Base-by-base conservation (phyloP, 129 eudicot species). In the Calendula officinalis region DNA sequence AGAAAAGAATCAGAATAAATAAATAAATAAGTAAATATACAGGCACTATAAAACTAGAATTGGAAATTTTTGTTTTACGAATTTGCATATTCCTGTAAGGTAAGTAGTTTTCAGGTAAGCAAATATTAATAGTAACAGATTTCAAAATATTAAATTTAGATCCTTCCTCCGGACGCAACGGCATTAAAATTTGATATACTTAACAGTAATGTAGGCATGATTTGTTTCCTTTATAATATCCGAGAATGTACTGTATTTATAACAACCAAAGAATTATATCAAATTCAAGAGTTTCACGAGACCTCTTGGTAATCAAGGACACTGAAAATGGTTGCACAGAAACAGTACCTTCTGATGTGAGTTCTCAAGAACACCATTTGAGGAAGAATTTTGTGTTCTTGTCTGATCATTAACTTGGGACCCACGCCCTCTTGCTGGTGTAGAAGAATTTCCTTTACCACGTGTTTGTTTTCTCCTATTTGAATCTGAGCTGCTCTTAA, bases 401-500 rank as follows among this genome's bases (percentile, higher is more conserved):
- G 84, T 71, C 67, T 81, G 96, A 79, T 87, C 94, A 75, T 64
- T 74, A 45, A 47, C 77, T 46, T 79, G 75, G 70, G 82, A 62
- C 36, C 95, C 96, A 80, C 95, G 91, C 36, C 87, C 95, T 71
- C 89, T 78, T 57, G 89, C 85, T 44, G 95, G 71, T 77, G 70
- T 66, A 64, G 86, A 22, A 1, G 30, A 73, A 42, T 79, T 65
- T 40, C 80, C 91, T 81, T 81, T 87, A 46, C 89, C 86, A 76
- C 96, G 91, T 61, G 82, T 59, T 77, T 82, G 97, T 67, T 77
- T 92, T 75, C 75, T 88, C 73, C 67, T 92, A 75, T 62, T 85
- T 65, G 67, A 77, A 71, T 88, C 91, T 66, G 79, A 58, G 32
- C 76, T 71, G 34, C 62, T 68, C 84, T 81, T 85, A 53, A 44